Conservation (phyloP, 805 yeast species). For the Saccharomyces mikatae region DNA sequence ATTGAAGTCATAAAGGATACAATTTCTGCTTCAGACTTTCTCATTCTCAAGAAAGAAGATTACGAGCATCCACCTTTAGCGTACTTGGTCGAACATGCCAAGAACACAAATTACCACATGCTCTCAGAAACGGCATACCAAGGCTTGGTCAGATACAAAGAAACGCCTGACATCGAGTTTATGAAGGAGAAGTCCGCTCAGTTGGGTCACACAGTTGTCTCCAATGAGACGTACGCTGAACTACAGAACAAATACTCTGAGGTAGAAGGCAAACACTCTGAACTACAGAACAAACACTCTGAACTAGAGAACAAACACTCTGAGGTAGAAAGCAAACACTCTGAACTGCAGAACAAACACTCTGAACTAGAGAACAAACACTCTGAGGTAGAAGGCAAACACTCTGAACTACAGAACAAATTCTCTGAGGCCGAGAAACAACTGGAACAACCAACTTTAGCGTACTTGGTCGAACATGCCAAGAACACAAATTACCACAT, state of each 20-base stretch:
- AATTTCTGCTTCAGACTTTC: conserved; percentile 19
- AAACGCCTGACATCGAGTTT: conserved; percentile 4
- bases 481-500: conserved; percentile 2
- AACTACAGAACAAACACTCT: background rate
- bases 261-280: background rate
- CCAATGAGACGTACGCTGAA: background rate
- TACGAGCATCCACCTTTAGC: conserved; percentile 2
- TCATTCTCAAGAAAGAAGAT: conserved; percentile 13
- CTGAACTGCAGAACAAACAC: background rate
- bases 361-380: background rate
- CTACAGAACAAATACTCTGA: conserved; percentile 3
- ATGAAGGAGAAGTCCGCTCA: conserved; percentile 4
- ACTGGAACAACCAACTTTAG: conserved; percentile 17
- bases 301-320: too few species aligned
- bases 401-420: conserved; percentile 4
- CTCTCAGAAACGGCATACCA: background rate
- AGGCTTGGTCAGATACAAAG: background rate
- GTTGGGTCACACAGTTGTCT: background rate
- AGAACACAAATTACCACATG: background rate
- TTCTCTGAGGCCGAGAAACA: too few species aligned
- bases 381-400: background rate
- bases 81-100: background rate
- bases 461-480: conserved; percentile 23
- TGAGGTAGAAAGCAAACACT: too few species aligned
- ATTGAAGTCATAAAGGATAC: conserved; percentile 14